Conservation (phyloP, 2,329 filamentous ascomycete species). For the Rhytidhysteron rufulum region DNA sequence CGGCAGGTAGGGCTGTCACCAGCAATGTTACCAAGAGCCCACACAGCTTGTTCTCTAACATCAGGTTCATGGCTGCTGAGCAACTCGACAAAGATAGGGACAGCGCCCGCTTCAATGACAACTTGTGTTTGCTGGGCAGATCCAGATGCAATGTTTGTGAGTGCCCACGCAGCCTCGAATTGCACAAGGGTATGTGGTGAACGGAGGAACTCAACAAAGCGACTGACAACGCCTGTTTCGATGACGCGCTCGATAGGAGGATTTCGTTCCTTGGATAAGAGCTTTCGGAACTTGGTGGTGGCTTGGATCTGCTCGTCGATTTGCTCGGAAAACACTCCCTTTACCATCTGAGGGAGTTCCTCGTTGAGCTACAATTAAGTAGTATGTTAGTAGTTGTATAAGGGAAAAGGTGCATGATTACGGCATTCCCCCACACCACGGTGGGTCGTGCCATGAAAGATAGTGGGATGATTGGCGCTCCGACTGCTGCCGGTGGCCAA, state of each 20-base stretch:
- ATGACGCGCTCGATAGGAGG: slow-evolving; percentile 99
- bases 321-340: slow-evolving; percentile 96
- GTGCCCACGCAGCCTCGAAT: slow-evolving; percentile 97
- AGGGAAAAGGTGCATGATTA: too few relatives aligned
- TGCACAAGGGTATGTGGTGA: slow-evolving; percentile 97
- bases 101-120: slow-evolving; percentile 95
- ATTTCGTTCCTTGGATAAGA: slow-evolving; percentile 97
- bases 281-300: slow-evolving; percentile 97
- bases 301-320: slow-evolving; percentile 97
- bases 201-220: slow-evolving; percentile 96
- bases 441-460: slow-evolving; percentile 12
- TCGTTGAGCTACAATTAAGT: slow-evolving; percentile 70
- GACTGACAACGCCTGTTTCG: slow-evolving; percentile 94
- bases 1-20: slow-evolving; percentile 97
- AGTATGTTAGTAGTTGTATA: slow-evolving; percentile 8
- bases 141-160: slow-evolving; percentile 98
- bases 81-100: slow-evolving; percentile 97
- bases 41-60: slow-evolving; percentile 96
- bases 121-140: slow-evolving; percentile 97
- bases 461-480: slow-evolving; percentile 9
- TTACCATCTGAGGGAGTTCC: slow-evolving; percentile 96
- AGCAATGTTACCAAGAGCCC: slow-evolving; percentile 97
- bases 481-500: background rate
- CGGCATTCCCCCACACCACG: slow-evolving; percentile 1
- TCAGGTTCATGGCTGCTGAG: slow-evolving; percentile 94